phyloP scores from a whole-genome alignment of 495 filamentous ascomycete species.

The Friedmanniomyces endolithicus region DNA sequence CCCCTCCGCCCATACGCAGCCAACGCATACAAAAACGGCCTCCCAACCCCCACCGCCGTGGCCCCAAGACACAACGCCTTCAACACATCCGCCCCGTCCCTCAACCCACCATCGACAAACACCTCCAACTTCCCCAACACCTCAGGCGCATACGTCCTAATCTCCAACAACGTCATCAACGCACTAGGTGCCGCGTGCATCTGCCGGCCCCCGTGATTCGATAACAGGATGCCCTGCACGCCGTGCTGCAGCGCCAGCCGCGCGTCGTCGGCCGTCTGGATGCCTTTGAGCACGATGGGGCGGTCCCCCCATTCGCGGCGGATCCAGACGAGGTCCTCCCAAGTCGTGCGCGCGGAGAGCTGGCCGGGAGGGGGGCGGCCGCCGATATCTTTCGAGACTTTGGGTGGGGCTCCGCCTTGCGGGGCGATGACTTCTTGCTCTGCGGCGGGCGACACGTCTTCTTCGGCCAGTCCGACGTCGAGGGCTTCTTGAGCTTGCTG shows the following conservation, averaged over 20 bases:
- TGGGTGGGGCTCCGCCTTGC: conserved; percentile 56
- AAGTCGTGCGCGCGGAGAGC: conserved; percentile 39
- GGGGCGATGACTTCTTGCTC: conserved; percentile 48
- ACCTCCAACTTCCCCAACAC: conserved; percentile 49
- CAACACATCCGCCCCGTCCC: conserved; percentile 14
- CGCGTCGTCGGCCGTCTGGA: conserved; percentile 50
- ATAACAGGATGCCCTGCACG: conserved; percentile 46
- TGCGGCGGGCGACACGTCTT: background rate
- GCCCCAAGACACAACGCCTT: conserved; percentile 16
- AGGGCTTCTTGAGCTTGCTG: background rate
- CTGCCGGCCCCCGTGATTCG: conserved; percentile 59
- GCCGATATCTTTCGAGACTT: conserved; percentile 47
- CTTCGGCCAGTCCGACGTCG: background rate
- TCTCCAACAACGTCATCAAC: conserved; percentile 32
- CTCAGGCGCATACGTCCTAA: conserved; percentile 45
- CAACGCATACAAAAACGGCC: conserved; percentile 28
- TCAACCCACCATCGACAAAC: conserved; percentile 42
- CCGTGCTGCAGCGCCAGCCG: conserved; percentile 40
- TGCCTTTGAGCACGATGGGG: conserved; percentile 50
- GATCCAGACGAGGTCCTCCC: conserved; percentile 38
- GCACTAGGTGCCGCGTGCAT: conserved; percentile 39
- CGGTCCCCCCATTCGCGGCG: conserved; percentile 28
- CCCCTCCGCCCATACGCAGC: conserved; percentile 31
- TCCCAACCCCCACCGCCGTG: conserved; percentile 16
- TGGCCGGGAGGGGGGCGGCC: conserved; percentile 26